Conservation (phyloP, 164 flowering plant species). For the Brasenia schreberi region DNA sequence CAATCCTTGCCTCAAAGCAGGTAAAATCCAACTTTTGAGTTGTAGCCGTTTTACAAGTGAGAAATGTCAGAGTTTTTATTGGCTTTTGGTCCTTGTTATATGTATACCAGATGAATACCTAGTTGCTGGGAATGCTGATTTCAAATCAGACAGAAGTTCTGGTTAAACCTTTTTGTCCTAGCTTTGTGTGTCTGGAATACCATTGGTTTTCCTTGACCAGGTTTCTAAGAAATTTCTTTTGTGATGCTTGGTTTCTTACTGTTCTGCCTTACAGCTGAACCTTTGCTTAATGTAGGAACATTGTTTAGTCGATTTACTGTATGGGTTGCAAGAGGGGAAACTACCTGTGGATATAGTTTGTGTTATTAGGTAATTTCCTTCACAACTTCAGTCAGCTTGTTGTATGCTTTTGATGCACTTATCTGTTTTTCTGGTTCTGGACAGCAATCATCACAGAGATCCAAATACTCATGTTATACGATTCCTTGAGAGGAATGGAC, state of each 20-base stretch:
- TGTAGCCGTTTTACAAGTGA: neutral
- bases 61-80: neutral
- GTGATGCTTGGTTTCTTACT: neutral
- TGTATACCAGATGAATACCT: too few relatives aligned
- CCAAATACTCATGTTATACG: slow-evolving; percentile 81
- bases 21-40: slow-evolving; percentile 11
- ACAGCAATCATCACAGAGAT: slow-evolving; percentile 83
- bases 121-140: neutral
- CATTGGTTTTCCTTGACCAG: neutral
- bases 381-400: neutral
- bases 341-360: slow-evolving; percentile 76
- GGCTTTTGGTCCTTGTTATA: neutral
- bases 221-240: neutral
- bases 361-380: slow-evolving; percentile 61
- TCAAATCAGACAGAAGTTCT: neutral
- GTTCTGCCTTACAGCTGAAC: neutral
- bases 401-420: neutral
- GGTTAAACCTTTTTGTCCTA: neutral
- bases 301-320: slow-evolving; percentile 76
- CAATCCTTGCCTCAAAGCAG: slow-evolving; percentile 83
- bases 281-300: slow-evolving; percentile 51
- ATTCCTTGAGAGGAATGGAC: slow-evolving; percentile 74
- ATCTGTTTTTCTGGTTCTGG: neutral
- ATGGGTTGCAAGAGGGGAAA: slow-evolving; percentile 80
- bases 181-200: neutral